Evolutionary conservation across 2,329 filamentous ascomycete genomes (phyloP).

Genomic region (Fusarium equiseti): DNA sequence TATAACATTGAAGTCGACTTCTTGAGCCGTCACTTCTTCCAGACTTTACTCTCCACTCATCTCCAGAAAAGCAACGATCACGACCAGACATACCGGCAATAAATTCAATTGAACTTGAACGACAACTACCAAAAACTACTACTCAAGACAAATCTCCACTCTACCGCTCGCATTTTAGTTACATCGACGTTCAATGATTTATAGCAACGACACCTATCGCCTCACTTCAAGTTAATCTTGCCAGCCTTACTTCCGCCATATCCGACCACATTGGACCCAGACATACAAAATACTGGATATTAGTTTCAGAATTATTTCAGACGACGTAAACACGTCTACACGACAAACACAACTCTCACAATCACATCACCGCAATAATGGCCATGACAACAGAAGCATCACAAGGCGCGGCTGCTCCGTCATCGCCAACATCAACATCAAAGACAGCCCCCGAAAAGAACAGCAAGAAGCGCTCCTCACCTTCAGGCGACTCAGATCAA

Average conservation of each 20-base stretch:
- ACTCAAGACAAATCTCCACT: constrained; percentile 40
- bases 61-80: constrained; percentile 27
- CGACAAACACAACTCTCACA: constrained; percentile 1
- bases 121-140: constrained; percentile 4
- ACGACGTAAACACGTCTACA: not conserved
- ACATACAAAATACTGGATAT: not conserved
- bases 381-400: constrained; percentile 38
- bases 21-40: constrained; percentile 35
- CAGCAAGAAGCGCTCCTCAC: constrained; percentile 52
- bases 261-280: constrained; percentile 9
- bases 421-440: constrained; percentile 49
- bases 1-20: constrained; percentile 35
- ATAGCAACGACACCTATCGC: constrained; percentile 13
- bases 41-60: constrained; percentile 30
- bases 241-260: constrained; percentile 10
- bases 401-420: constrained; percentile 45
- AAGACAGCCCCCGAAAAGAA: constrained; percentile 48
- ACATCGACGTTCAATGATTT: constrained; percentile 37
- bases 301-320: not conserved
- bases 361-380: constrained; percentile 31
- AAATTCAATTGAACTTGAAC: constrained; percentile 15
- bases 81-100: constrained; percentile 10
- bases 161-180: constrained; percentile 33
- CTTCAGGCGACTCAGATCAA: constrained; percentile 47
- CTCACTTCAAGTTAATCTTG: constrained; percentile 9